These are phyloP conservation scores for Hordeum marinum DNA, from an alignment of 176 grass and related monocot genomes.

Conservation along the genomic window DNA sequence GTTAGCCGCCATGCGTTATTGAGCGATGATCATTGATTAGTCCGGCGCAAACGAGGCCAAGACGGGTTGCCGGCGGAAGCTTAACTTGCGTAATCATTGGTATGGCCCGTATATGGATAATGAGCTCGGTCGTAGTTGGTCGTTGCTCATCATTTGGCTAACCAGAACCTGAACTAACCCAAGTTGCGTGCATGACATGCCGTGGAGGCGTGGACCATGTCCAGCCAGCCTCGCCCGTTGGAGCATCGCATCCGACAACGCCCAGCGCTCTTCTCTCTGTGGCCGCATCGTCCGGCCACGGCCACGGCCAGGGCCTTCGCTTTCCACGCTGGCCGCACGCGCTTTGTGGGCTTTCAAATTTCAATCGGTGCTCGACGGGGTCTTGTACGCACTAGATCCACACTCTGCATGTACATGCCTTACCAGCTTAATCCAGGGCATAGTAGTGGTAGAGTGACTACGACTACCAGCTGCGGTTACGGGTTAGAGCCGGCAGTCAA, in stretches of 20 bases:
- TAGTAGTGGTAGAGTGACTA: no score
- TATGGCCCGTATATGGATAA: no score
- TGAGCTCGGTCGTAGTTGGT: not conserved
- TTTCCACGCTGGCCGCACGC: not conserved
- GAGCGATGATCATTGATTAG: no score
- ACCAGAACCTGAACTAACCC: not conserved
- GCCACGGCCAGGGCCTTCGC: not conserved
- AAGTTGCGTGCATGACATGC: not conserved
- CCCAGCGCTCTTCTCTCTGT: not conserved
- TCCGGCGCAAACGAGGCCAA: no score
- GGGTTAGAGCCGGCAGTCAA: no score
- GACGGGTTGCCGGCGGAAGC: no score
- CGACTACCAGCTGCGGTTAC: no score
- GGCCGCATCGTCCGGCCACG: no score
- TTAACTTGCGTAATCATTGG: no score
- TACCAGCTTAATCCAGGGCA: no score
- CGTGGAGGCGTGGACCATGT: not conserved
- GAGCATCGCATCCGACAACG: not conserved
- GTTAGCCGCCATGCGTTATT: no score
- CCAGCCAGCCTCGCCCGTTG: not conserved
- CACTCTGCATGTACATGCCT: no score
- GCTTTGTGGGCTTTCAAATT: not conserved
- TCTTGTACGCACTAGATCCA: constrained; percentile 11
- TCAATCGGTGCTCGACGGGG: not conserved
- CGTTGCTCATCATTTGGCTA: not conserved